phyloP scores from a whole-genome alignment of 805 yeast genomes.

The Wickerhamomyces hampshirensis region DNA sequence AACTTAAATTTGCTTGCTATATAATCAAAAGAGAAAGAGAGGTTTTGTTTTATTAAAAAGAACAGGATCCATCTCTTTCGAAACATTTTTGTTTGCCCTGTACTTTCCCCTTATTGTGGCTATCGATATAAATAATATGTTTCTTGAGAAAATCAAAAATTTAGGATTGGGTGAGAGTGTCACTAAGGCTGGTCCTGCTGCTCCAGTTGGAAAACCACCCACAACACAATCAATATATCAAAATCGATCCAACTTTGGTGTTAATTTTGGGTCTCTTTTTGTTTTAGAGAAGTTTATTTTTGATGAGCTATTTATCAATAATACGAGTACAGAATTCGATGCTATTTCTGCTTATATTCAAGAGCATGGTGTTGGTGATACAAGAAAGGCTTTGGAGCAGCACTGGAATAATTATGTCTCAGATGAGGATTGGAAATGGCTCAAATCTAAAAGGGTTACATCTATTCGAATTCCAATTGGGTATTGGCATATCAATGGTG shows the following conservation, averaged over 20 bases:
- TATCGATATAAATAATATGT: neutral
- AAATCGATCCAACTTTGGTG: conserved; percentile 68
- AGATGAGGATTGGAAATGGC: conserved; percentile 79
- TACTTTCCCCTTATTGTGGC: no score
- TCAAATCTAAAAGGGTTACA: conserved; percentile 62
- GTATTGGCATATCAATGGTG: conserved; percentile 79
- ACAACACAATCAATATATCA: conserved; percentile 47
- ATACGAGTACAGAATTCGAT: conserved; percentile 65
- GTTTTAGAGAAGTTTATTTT: conserved; percentile 78
- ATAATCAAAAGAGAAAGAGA: no score
- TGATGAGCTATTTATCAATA: conserved; percentile 53
- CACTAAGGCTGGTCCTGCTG: conserved; percentile 22
- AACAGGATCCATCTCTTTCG: no score
- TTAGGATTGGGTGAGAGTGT: neutral
- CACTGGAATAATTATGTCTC: conserved; percentile 64
- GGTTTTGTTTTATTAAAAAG: no score
- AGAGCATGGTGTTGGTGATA: conserved; percentile 46
- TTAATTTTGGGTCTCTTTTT: conserved; percentile 78
- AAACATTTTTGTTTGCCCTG: no score
- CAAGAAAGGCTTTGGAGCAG: conserved; percentile 46
- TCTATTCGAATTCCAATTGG: conserved; percentile 86
- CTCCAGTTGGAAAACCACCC: conserved; percentile 28
- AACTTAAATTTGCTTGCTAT: no score
- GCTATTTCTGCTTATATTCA: conserved; percentile 52
- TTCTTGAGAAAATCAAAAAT: conserved; percentile 1